Percentiles rank a stretch among this genome's conserved stretches.
Conservation (phyloP, 2,329 filamentous ascomycete species). For the Colletotrichum tamarilloi region DNA sequence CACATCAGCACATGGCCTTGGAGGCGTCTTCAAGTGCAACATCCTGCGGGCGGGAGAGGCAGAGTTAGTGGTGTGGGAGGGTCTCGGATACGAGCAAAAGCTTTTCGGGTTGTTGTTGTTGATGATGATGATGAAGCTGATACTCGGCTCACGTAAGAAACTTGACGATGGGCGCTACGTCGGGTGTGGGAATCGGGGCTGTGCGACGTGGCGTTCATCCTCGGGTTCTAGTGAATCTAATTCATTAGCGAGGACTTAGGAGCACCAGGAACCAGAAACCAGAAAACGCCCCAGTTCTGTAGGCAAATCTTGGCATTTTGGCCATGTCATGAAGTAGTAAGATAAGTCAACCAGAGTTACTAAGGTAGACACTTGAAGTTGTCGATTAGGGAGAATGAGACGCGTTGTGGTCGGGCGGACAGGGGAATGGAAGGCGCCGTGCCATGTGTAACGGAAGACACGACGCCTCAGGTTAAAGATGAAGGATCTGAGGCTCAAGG, state of each 20-base stretch:
- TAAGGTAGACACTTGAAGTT: neutral
- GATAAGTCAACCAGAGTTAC: neutral
- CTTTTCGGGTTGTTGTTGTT: neutral
- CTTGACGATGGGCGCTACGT: conserved; percentile 1
- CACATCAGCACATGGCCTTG: conserved; percentile 19
- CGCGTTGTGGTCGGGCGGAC: neutral
- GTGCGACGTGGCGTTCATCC: conserved; percentile 22
- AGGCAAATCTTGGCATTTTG: neutral
- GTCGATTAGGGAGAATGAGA: neutral
- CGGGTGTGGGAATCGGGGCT: conserved; percentile 13
- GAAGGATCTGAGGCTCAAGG: neutral
- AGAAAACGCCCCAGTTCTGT: neutral
- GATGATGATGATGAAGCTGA: neutral
- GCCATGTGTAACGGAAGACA: neutral
- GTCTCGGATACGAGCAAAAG: conserved; percentile 25
- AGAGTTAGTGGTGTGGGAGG: neutral
- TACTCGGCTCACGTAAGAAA: conserved; percentile 32
- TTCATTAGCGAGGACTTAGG: neutral
- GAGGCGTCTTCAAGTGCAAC: neutral
- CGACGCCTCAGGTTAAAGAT: neutral
- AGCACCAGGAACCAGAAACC: conserved; percentile 1
- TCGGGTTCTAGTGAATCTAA: neutral
- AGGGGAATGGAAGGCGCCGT: neutral
- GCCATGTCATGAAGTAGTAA: neutral
- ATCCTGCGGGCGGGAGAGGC: neutral